Conservation (phyloP, 2,329 filamentous ascomycete genomes). For the Stagonosporopsis chrysanthemi region DNA sequence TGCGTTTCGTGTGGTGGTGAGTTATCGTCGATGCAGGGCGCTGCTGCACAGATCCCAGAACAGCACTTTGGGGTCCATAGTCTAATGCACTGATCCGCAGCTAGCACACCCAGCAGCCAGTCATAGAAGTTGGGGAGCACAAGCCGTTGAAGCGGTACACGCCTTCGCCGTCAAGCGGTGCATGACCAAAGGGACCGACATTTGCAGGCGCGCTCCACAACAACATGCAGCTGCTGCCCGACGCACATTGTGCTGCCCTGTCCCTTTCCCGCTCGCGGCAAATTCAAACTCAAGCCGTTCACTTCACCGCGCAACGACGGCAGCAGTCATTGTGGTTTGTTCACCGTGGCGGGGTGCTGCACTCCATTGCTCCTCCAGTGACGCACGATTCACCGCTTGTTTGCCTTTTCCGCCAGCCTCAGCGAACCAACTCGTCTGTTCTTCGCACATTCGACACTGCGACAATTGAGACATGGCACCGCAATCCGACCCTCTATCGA, state of each 20-base stretch:
- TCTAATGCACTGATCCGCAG: conserved; percentile 20
- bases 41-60: conserved; percentile 24
- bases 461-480: conserved; percentile 42
- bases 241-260: conserved; percentile 7
- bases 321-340: conserved; percentile 4
- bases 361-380: conserved; percentile 27
- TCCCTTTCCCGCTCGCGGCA: neutral
- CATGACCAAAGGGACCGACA: conserved; percentile 17
- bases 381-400: conserved; percentile 37
- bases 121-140: conserved; percentile 13
- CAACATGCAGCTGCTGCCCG: conserved; percentile 20
- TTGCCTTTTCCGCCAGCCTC: conserved; percentile 17
- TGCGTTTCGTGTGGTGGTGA: conserved; percentile 1
- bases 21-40: conserved; percentile 11
- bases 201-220: conserved; percentile 10
- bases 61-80: conserved; percentile 11
- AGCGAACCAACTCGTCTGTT: conserved; percentile 9
- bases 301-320: conserved; percentile 1
- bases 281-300: neutral
- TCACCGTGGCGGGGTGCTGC: conserved; percentile 1
- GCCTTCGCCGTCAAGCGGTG: conserved; percentile 25
- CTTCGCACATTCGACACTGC: conserved; percentile 5
- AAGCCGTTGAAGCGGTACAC: conserved; percentile 25
- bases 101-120: conserved; percentile 21
- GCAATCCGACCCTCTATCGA: conserved; percentile 45